Evolutionary conservation across 2,329 filamentous ascomycete genomes (phyloP).

Genomic region (Lachnellula arida): DNA sequence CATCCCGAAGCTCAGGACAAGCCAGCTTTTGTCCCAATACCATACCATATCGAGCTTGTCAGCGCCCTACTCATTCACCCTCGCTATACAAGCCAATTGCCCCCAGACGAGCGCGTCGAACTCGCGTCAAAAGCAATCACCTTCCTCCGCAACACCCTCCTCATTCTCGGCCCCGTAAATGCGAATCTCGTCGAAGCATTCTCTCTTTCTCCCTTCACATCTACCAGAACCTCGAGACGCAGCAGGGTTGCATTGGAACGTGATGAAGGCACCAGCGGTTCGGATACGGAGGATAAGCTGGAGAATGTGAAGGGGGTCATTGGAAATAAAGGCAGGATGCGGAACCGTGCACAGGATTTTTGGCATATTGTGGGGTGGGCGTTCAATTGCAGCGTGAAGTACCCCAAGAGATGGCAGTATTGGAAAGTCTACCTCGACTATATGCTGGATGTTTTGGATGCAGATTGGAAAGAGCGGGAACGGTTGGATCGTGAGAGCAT

Average conservation of each 20-base stretch:
- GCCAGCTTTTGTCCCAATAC: constrained; percentile 61
- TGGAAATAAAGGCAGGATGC: constrained; percentile 63
- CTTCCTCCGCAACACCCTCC: constrained; percentile 65
- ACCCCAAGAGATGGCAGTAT: constrained; percentile 71
- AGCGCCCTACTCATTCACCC: constrained; percentile 81
- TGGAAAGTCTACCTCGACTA: constrained; percentile 79
- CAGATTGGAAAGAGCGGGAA: constrained; percentile 59
- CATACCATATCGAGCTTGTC: constrained; percentile 71
- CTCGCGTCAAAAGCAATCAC: constrained; percentile 62
- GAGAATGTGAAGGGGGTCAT: constrained; percentile 54
- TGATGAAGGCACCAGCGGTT: constrained; percentile 38
- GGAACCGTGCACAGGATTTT: constrained; percentile 75
- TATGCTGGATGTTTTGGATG: constrained; percentile 72
- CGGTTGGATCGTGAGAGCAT: constrained; percentile 42
- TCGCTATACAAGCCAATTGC: constrained; percentile 66
- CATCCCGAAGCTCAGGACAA: constrained; percentile 32
- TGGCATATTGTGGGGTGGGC: constrained; percentile 90
- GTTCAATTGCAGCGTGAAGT: constrained; percentile 76
- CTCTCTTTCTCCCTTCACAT: constrained; percentile 47
- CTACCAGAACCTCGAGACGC: constrained; percentile 24
- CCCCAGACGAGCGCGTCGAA: constrained; percentile 53
- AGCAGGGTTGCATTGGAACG: constrained; percentile 24
- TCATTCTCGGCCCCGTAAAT: constrained; percentile 63
- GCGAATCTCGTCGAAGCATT: constrained; percentile 70
- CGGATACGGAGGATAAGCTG: constrained; percentile 39